Evolutionary conservation across 1,284 basidiomycete species (phyloP), one percentile per base, ranked within the genome.

Genomic region (Microbotryum silenes-acaulis): DNA sequence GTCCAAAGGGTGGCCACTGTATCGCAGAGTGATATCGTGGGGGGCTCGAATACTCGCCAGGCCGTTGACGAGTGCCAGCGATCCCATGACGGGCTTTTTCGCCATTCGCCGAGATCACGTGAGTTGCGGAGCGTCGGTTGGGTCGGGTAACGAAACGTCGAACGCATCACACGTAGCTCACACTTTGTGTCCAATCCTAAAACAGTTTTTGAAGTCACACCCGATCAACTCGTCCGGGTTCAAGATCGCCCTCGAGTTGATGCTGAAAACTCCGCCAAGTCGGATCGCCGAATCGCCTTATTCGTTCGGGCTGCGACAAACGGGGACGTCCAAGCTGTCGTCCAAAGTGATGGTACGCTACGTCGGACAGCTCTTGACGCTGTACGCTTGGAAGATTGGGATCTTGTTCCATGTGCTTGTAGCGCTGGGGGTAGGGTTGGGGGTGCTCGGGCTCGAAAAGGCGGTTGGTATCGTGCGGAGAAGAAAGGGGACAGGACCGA

Each of bases 1-100:
- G 73, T 78, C 78, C 67, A 75, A 75, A 54, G 75, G 76, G 65
- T 80, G 79, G 79, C 79, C 79, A 0, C 60, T 79, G 14, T 76
- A 80, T 70, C 74, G 78, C 18, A 74, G 77, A 18, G 70, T 80
- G 64, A 79, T 80, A 66, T 77, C 75, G 0, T 73, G 74, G 59
- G 78, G 78, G n/a, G 78, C 78, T 8, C 70, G 78, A n/a, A 64
- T 77, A 59, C 73, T 79, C 45, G 78, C 79, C 0, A 67, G 75
- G 3, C 78, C 78, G 1, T 70, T 79, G 45, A 79, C 78, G 2
- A 67, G 72, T 56, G 78, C 77, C 2, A 76, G 74, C 65, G 78
- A 80, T 64, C 78, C 78, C 18, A 79, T 79, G 78, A 74, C 75
- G 3, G 79, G 78, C 4, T 79, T 79, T 74, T 79, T 79, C 62